Percentiles rank a stretch among this genome's conserved stretches.
Evolutionary conservation across 257 asterid species (phyloP).

Genomic region (Plectranthus barbatus): DNA sequence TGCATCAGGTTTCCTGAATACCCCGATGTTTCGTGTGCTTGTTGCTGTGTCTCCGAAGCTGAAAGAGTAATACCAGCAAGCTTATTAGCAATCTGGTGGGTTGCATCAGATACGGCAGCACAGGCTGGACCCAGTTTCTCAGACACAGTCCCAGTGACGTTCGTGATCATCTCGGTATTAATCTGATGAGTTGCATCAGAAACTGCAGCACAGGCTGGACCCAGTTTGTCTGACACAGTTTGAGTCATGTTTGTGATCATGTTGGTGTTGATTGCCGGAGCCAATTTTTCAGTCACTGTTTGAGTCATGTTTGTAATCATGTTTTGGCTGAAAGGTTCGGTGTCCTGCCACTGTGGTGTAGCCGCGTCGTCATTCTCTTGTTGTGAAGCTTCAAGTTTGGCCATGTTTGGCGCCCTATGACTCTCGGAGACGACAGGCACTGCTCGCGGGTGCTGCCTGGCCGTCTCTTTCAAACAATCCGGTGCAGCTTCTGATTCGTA

Average conservation of each 20-base stretch:
- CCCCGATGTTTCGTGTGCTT: background rate
- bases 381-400: conserved; percentile 8
- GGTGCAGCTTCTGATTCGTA: conserved; percentile 90
- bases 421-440: conserved; percentile 61
- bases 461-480: conserved; percentile 47
- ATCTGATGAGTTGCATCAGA: conserved; percentile 44
- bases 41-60: conserved; percentile 15
- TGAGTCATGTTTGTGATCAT: conserved; percentile 12
- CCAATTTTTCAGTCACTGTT: conserved; percentile 38
- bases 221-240: conserved; percentile 38
- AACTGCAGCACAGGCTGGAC: conserved; percentile 49
- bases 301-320: conserved; percentile 10
- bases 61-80: conserved; percentile 34
- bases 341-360: no score
- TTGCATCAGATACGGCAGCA: conserved; percentile 50
- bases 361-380: conserved; percentile 2
- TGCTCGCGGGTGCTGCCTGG: conserved; percentile 87
- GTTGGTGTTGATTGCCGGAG: conserved; percentile 28
- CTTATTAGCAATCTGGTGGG: conserved; percentile 44
- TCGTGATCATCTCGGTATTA: background rate
- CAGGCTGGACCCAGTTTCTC: conserved; percentile 54
- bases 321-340: conserved; percentile 1
- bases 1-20: conserved; percentile 15
- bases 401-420: conserved; percentile 27
- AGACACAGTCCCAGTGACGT: conserved; percentile 23